phyloP scores from a whole-genome alignment of 768 basidiomycete genomes.

The Phallus indusiatus region DNA sequence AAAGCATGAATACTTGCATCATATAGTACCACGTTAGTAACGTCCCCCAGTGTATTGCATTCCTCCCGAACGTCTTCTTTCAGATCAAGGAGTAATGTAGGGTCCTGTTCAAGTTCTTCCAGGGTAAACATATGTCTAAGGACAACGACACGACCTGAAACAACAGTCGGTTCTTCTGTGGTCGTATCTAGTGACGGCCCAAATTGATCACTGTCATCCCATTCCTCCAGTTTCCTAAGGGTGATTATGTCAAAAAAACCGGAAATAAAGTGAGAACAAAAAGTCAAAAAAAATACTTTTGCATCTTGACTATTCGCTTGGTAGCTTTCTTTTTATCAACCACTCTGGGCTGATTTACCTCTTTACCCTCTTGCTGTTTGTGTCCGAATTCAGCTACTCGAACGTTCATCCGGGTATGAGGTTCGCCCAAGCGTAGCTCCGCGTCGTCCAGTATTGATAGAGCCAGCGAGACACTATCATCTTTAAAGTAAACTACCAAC shows the following conservation, averaged over 20 bases:
- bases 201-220: constrained; percentile 92
- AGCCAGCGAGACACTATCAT: constrained; percentile 86
- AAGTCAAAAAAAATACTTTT: constrained; percentile 45
- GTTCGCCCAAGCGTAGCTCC: constrained; percentile 76
- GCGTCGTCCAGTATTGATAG: constrained; percentile 83
- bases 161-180: constrained; percentile 35
- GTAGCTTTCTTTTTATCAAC: constrained; percentile 73
- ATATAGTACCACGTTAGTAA: constrained; percentile 91
- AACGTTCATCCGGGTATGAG: constrained; percentile 64
- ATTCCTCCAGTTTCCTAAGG: constrained; percentile 79
- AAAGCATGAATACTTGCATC: constrained; percentile 55
- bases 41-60: constrained; percentile 81
- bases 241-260: background rate
- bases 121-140: constrained; percentile 93
- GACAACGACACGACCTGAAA: constrained; percentile 75
- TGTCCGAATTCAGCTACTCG: constrained; percentile 71
- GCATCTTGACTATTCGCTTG: constrained; percentile 74
- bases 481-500: constrained; percentile 93
- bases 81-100: constrained; percentile 77
- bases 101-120: constrained; percentile 76
- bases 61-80: constrained; percentile 97
- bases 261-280: constrained; percentile 1
- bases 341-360: constrained; percentile 44
- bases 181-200: constrained; percentile 58
- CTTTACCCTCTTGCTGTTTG: constrained; percentile 37